These are phyloP conservation scores for Suhomyces sp. DNA, from an alignment of 805 yeast species.

Conservation along the genomic window DNA sequence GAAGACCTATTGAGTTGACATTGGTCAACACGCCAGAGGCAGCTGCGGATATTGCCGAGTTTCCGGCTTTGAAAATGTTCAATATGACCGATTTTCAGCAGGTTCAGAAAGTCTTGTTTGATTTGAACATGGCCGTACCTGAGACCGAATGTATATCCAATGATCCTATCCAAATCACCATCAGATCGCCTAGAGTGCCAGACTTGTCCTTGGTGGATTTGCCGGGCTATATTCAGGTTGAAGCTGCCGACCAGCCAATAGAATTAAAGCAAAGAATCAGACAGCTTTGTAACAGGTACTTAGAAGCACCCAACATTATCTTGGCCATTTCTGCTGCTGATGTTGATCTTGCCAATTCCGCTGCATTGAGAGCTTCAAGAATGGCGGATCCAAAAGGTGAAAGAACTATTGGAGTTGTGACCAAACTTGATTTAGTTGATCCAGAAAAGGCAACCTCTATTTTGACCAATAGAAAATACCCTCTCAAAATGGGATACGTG, in stretches of 20 bases:
- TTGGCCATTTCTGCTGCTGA: conserved; percentile 97
- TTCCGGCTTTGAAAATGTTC: conserved; percentile 82
- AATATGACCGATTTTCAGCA: conserved; percentile 83
- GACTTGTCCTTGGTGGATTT: conserved; percentile 91
- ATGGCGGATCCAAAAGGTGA: conserved; percentile 90
- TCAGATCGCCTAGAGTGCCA: conserved; percentile 83
- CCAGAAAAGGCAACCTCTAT: conserved; percentile 68
- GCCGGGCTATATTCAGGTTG: conserved; percentile 96
- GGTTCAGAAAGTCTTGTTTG: conserved; percentile 83
- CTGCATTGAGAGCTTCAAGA: conserved; percentile 89
- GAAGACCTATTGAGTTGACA: conserved; percentile 95
- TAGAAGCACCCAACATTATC: conserved; percentile 89
- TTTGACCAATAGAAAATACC: conserved; percentile 77
- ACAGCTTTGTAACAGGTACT: conserved; percentile 76
- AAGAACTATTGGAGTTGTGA: conserved; percentile 93
- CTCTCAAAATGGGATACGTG: conserved; percentile 93
- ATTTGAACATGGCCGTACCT: conserved; percentile 90
- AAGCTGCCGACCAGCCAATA: conserved; percentile 93
- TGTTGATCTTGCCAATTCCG: conserved; percentile 94
- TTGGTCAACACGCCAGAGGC: conserved; percentile 78
- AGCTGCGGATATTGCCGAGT: conserved; percentile 86
- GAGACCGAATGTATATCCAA: conserved; percentile 79
- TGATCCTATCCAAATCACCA: conserved; percentile 91
- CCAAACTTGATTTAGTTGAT: conserved; percentile 87
- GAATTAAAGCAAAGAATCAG: conserved; percentile 77